phyloP scores from a whole-genome alignment of 306 rosid genomes.

The Pyrus bretschneideri region DNA sequence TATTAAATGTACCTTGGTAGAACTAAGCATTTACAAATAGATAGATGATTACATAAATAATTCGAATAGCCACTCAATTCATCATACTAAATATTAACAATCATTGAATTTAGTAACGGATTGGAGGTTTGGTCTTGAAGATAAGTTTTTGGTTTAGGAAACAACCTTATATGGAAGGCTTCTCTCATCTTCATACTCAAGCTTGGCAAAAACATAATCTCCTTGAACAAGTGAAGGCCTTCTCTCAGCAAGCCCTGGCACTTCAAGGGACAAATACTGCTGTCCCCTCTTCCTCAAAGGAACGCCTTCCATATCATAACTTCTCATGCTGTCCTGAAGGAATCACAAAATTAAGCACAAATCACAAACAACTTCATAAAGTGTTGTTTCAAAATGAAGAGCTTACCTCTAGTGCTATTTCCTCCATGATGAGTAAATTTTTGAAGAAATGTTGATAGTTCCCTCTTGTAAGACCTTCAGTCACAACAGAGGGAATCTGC shows the following conservation, averaged over 20 bases:
- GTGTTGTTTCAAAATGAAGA: slow-evolving; percentile 1
- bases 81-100: neutral
- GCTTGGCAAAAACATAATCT: slow-evolving; percentile 58
- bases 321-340: slow-evolving; percentile 79
- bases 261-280: slow-evolving; percentile 58
- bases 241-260: slow-evolving; percentile 93
- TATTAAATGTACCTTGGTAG: neutral
- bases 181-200: slow-evolving; percentile 15
- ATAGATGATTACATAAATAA: neutral
- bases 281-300: slow-evolving; percentile 42
- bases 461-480: slow-evolving; percentile 45
- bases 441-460: slow-evolving; percentile 50
- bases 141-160: neutral
- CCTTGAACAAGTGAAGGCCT: slow-evolving; percentile 93
- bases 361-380: neutral
- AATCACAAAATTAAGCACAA: slow-evolving; percentile 15
- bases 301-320: slow-evolving; percentile 56
- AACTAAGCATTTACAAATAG: neutral
- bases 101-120: neutral
- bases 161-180: slow-evolving; percentile 48
- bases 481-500: slow-evolving; percentile 47
- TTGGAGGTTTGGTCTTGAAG: neutral
- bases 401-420: slow-evolving; percentile 77
- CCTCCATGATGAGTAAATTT: slow-evolving; percentile 74
- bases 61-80: neutral